Evolutionary conservation across 352 stramenopile species (phyloP), one percentile per base, ranked within the genome.

Genomic region (Vaucheria bursata): DNA sequence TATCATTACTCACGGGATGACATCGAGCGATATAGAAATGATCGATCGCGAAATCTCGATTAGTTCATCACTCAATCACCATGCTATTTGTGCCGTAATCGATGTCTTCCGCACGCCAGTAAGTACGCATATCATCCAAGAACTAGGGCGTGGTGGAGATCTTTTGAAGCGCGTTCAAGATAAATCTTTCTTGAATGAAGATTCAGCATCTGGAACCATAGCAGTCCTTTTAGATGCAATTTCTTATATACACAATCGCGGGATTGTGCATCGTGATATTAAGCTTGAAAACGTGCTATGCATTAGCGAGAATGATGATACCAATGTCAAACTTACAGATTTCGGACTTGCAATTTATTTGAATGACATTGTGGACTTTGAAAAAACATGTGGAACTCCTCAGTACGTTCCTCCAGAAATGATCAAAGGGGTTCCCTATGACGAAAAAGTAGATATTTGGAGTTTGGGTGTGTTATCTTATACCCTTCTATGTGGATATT

Each of bases 381-480:
- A 69, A 18, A 29, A 69, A 69, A 29, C 59, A 6, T 69, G 59
- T 38, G 59, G 59, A 4, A 69, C 59, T 8, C 59, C 59, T 4
- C 59, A 69, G 34, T 77, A 77, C 29, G 71, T 77, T 32, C 39
- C 71, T 66, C 71, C 71, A 0, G 95, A 95, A 79, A 87, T 94
- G 39, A 88, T 97, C 45, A 88, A 90, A 71, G 90, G 91, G 59
- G 89, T 96, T 29, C 80, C 86, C 18, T 97, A 97, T 79, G 92
- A 91, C 39, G 84, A 84, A 1, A 86, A 92, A 35, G 90, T 95
- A 3, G 92, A 97, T 82, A 93, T 92, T 78, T 97, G 92, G 92
- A 94, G 87, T 79, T 84, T 96, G 3, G 92, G 92, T 35, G 91
- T 97, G 3, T 92, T 97, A 78, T 77, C 93, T 12, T 97, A 92